Evolutionary conservation across 495 filamentous ascomycete species (phyloP), one percentile per base, ranked within the genome.

Genomic region (Tuber magnatum): DNA sequence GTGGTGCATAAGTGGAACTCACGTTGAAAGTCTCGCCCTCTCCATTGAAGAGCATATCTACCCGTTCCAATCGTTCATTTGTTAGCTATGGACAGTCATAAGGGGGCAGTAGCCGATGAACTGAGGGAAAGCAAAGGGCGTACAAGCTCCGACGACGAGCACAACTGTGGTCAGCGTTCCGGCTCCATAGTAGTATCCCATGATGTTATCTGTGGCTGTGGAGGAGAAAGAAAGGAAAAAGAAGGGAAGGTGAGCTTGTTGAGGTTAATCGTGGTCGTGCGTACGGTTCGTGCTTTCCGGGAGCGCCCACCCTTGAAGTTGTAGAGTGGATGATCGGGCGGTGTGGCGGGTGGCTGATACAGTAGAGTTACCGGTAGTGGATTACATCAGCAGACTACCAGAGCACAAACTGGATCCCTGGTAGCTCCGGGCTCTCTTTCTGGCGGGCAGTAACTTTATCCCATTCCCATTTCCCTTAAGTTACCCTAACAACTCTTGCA

Each of bases 21-120:
- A 97, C 95, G 86, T 99, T 97, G 85, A 98, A 99, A 48, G 90
- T 87, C 88, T 99, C 96, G 77, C 96, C 95, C 81, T 94, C 93
- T 72, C 93, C 94, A 80, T 93, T 94, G 83, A 99, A 97, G 76
- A 99, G 92, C 92, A 99, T 93, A 86, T 99, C 96, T 99, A 83
- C 61, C 32, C 73, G 46, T 72, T 76, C 71, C 41, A 73, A 61
- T 61, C 51, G n/a, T 28, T 61, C n/a, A 14, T 61, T 32, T 61
- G 75, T 78, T 86, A 76, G 85, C 86, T 82, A 85, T 83, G 75
- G 68, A 76, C 72, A 78, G 51, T 65, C 41, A 56, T 68, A 71
- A 38, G 68, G 39, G 39, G 69, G 61, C 72, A 43, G 32, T 39
- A 69, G 43, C 70, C 40, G 32, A 68, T 71, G 65, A 28, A 56